A percentile compares a stretch with the other conserved stretches of the same genome.
phyloP scores from a whole-genome alignment of 192 early-diverging fungal genomes.

The Backusella liffmaniae region DNA sequence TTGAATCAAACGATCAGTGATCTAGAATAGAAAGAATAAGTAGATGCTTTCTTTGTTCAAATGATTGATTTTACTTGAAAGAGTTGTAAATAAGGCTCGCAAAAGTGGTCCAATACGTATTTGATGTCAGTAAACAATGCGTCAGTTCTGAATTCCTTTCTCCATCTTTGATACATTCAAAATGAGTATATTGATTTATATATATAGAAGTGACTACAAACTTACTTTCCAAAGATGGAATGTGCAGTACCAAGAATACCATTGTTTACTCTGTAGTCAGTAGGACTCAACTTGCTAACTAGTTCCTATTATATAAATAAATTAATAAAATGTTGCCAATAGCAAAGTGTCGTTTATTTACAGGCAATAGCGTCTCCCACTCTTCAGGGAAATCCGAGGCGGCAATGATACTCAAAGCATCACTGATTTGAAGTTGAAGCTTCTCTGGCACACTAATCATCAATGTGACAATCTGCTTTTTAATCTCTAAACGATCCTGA shows the following conservation, averaged over 20 bases:
- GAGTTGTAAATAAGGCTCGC: slow-evolving; percentile 75
- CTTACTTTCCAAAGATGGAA: slow-evolving; percentile 86
- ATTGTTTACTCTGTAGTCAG: slow-evolving; percentile 84
- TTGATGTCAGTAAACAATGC: slow-evolving; percentile 89
- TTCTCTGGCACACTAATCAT: slow-evolving; percentile 81
- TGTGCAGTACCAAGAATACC: slow-evolving; percentile 94
- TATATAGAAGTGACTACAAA: background rate
- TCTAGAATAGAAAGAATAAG: slow-evolving; percentile 35
- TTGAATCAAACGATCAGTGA: slow-evolving; percentile 78
- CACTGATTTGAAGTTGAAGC: slow-evolving; percentile 88
- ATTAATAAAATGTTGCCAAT: background rate
- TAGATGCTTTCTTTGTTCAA: background rate
- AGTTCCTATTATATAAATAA: slow-evolving; percentile 50
- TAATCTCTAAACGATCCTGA: slow-evolving; percentile 78
- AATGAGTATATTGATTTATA: background rate
- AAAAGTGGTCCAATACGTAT: slow-evolving; percentile 84
- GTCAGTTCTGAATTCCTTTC: slow-evolving; percentile 78
- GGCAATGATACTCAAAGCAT: slow-evolving; percentile 92
- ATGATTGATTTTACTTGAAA: slow-evolving; percentile 60
- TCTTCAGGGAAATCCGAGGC: slow-evolving; percentile 89
- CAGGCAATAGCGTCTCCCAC: slow-evolving; percentile 80
- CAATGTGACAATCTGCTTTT: slow-evolving; percentile 76
- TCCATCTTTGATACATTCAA: slow-evolving; percentile 61
- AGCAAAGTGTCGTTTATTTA: slow-evolving; percentile 25
- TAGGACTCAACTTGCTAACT: slow-evolving; percentile 69